Evolutionary conservation across 148 eudicot species (phyloP), one percentile per base, ranked within the genome.

Genomic region (Amaranthus cruentus): DNA sequence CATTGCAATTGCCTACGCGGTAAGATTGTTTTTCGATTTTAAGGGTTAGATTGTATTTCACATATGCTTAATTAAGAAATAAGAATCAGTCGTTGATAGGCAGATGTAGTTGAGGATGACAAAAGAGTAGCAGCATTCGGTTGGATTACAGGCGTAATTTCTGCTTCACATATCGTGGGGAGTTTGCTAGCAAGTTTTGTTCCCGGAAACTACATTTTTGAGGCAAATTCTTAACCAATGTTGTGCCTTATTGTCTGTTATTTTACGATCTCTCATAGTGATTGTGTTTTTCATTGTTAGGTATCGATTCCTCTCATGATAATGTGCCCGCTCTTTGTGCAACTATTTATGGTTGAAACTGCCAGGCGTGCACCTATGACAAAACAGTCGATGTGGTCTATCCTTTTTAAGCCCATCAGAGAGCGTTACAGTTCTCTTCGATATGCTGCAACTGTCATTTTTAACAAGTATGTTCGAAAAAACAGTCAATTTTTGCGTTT

Each of bases 1-100:
- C 88, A 86, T 91, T 55, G 62, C 97, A 50, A 86, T 84, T 70
- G 97, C 97, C 69, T 91, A 91, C 75, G 97, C 83, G 80, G 97
- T 91, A 84, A 88, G 89, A 74, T 14, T 28, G 46, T 12, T 57
- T 51, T 73, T 68, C 47, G 50, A 58, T 65, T 67, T 57, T 68
- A 66, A 38, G 9, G 28, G 43, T 15, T n/a, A 50, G 18, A 52
- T 42, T 15, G 43, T 72, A 21, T 5, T 14, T 57, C 46, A 12
- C 42, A 7, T 38, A 49, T 69, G 38, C 38, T 28, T 28, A 28
- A 56, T 15, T 63, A 18, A 62, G 55, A 69, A 66, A 18, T 14
- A 57, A 18, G 38, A 53, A 15, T 53, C 43, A 8, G 61, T 67
- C 62, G 65, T 46, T 81, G 46, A 51, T 76, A 91, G 97, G 97